Conservation (phyloP, 2,329 filamentous ascomycete genomes). For the Penicillium nordicum region DNA sequence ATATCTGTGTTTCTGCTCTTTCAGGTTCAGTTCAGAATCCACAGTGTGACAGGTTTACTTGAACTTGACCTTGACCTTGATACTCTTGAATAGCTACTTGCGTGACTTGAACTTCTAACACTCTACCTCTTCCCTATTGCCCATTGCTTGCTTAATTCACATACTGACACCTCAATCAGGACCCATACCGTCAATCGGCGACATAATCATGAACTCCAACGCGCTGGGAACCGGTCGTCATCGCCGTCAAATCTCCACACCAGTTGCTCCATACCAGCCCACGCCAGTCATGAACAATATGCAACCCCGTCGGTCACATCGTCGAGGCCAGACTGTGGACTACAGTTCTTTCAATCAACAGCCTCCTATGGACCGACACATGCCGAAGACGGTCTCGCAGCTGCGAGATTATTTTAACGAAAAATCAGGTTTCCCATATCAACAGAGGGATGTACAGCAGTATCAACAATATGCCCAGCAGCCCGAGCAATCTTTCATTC, state of each 20-base stretch:
- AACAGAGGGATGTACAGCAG: conserved; percentile 15
- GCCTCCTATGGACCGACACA: conserved; percentile 16
- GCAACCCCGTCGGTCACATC: conserved; percentile 55
- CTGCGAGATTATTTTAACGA: conserved; percentile 28
- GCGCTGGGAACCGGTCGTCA: conserved; percentile 63
- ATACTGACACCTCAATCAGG: conserved; percentile 59
- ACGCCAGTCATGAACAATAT: conserved; percentile 61
- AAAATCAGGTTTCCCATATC: conserved; percentile 24
- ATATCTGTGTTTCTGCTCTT: conserved; percentile 27
- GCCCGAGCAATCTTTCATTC: conserved; percentile 49
- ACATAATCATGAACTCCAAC: conserved; percentile 27
- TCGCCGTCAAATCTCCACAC: conserved; percentile 84
- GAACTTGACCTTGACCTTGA: neutral
- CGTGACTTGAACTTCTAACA: conserved; percentile 16
- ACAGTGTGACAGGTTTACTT: conserved; percentile 5
- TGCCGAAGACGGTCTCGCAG: conserved; percentile 25
- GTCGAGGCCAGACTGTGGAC: conserved; percentile 82
- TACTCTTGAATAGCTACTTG: neutral
- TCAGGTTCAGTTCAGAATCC: conserved; percentile 11
- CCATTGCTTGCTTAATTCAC: conserved; percentile 42
- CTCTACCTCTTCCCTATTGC: conserved; percentile 12
- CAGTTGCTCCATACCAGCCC: conserved; percentile 64
- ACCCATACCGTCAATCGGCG: conserved; percentile 37
- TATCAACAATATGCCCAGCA: conserved; percentile 12
- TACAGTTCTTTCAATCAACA: conserved; percentile 59